Evolutionary conservation across 139 green algal genomes (phyloP).

Genomic region (Chlamydomonas eustigma): DNA sequence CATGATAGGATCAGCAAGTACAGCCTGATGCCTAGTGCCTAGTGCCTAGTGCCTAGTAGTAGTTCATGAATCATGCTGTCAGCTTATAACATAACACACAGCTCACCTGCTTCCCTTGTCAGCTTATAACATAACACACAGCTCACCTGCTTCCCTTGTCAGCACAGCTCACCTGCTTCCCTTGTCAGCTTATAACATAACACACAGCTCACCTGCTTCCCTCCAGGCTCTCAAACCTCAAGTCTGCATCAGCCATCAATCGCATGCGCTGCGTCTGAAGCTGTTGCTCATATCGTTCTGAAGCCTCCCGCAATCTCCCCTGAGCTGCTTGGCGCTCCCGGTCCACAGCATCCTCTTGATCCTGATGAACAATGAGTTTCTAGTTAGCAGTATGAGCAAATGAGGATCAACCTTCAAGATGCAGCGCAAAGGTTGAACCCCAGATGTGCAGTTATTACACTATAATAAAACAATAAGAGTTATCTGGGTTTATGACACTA

Average conservation of each 20-base stretch:
- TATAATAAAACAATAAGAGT: too few species aligned
- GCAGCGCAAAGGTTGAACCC: too few species aligned
- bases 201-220: slow-evolving; percentile 18
- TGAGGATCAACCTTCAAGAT: too few species aligned
- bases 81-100: too few species aligned
- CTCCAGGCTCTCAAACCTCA: slow-evolving; percentile 43
- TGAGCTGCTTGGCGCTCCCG: slow-evolving; percentile 33
- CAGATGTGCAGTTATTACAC: too few species aligned
- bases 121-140: background rate
- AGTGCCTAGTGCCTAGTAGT: too few species aligned
- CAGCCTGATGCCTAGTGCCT: too few species aligned
- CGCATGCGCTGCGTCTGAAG: slow-evolving; percentile 42
- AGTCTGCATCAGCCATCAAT: slow-evolving; percentile 39
- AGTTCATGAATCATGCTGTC: too few species aligned
- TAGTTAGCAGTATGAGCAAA: too few species aligned
- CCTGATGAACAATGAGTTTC: slow-evolving; percentile 21
- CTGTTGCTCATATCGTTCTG: slow-evolving; percentile 39
- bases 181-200: background rate
- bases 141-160: slow-evolving; percentile 15
- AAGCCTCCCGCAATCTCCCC: slow-evolving; percentile 38
- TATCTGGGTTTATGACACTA: too few species aligned
- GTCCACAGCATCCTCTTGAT: slow-evolving; percentile 51
- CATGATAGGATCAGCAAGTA: background rate
- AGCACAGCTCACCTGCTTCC: background rate
- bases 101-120: background rate